A percentile compares a stretch with the other conserved stretches of the same genome.
phyloP scores from a whole-genome alignment of 1,284 basidiomycete species.

The Afroboletus lepidellus region DNA sequence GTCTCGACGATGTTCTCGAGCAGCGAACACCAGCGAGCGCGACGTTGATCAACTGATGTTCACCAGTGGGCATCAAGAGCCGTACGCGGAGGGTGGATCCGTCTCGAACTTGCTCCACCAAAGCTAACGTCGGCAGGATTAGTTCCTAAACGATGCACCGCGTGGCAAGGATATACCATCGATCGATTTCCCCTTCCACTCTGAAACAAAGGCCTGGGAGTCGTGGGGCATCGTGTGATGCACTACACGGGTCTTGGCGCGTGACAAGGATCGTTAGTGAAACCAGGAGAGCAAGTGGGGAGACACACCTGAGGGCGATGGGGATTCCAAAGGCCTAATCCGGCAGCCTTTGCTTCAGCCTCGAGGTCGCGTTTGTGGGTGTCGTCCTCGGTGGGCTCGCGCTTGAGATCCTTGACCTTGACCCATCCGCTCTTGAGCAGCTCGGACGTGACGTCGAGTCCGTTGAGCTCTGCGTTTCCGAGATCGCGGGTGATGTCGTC shows the following conservation, averaged over 20 bases:
- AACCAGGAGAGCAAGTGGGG: neutral
- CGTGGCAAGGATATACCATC: slow-evolving; percentile 57
- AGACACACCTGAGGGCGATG: slow-evolving; percentile 70
- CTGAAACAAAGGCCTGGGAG: slow-evolving; percentile 83
- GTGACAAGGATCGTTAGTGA: slow-evolving; percentile 12
- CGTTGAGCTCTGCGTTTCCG: slow-evolving; percentile 68
- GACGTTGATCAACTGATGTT: slow-evolving; percentile 86
- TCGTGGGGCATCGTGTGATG: slow-evolving; percentile 89
- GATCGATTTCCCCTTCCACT: slow-evolving; percentile 88
- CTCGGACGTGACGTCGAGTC: slow-evolving; percentile 74
- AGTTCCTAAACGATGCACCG: neutral
- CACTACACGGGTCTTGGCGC: slow-evolving; percentile 64
- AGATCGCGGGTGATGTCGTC: slow-evolving; percentile 74
- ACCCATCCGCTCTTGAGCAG: slow-evolving; percentile 88
- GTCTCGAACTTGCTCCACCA: slow-evolving; percentile 94
- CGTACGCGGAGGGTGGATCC: slow-evolving; percentile 89
- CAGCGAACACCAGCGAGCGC: slow-evolving; percentile 85
- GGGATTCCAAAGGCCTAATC: slow-evolving; percentile 86
- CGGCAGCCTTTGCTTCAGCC: slow-evolving; percentile 73
- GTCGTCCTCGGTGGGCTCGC: slow-evolving; percentile 79
- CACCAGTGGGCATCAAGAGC: slow-evolving; percentile 81
- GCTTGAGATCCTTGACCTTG: slow-evolving; percentile 84
- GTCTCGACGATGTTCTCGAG: slow-evolving; percentile 69
- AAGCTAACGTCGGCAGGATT: slow-evolving; percentile 47
- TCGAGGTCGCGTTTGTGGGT: slow-evolving; percentile 72